Percentiles rank a stretch among this genome's conserved stretches.
These are phyloP conservation scores for Dendrobium chrysotoxum DNA, from an alignment of 106 monocot species.

Conservation along the genomic window DNA sequence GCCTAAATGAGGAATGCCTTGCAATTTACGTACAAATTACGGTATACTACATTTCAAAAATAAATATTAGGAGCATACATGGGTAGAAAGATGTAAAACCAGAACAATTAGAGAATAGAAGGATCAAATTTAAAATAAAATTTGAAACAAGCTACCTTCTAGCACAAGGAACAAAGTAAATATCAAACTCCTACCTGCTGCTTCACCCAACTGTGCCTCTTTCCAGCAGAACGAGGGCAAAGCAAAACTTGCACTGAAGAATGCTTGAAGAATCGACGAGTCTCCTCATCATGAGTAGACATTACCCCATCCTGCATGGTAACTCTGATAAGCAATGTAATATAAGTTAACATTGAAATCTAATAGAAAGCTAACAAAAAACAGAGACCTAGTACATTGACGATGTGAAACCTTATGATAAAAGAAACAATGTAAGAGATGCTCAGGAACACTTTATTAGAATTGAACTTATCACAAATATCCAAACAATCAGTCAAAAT, in stretches of 20 bases:
- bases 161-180: background rate
- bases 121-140: background rate
- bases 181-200: constrained; percentile 48
- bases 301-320: constrained; percentile 60
- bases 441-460: background rate
- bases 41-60: background rate
- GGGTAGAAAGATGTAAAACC: background rate
- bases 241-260: constrained; percentile 87
- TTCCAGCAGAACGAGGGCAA: constrained; percentile 91
- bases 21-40: background rate
- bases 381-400: background rate
- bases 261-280: constrained; percentile 83
- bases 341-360: background rate
- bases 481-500: background rate
- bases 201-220: constrained; percentile 67
- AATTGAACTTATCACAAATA: background rate
- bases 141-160: background rate
- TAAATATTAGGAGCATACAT: background rate
- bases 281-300: constrained; percentile 85
- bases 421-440: background rate
- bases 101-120: background rate
- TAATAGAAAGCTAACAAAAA: background rate
- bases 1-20: background rate
- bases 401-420: background rate
- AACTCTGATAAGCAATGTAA: constrained; percentile 14